Evolutionary conservation across 345 rosid genomes (phyloP).

Genomic region (Odontarrhena argentea): DNA sequence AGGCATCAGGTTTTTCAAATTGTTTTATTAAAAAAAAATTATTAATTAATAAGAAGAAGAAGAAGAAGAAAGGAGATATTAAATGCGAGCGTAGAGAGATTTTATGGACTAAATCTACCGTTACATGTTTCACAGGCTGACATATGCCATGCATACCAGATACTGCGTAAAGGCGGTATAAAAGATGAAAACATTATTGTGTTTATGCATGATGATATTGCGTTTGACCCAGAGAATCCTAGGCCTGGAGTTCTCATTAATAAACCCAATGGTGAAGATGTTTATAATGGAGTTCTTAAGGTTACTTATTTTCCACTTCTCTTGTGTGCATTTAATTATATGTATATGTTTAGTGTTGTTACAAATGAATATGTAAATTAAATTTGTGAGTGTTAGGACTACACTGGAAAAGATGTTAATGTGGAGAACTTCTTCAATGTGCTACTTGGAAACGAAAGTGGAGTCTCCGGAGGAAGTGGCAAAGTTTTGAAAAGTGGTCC

Average conservation of each 20-base stretch:
- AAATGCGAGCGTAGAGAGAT: neutral
- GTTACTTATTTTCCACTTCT: slow-evolving; percentile 31
- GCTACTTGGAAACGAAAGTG: slow-evolving; percentile 56
- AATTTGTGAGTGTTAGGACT: slow-evolving; percentile 49
- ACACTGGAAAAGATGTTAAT: slow-evolving; percentile 46
- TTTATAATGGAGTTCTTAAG: slow-evolving; percentile 71
- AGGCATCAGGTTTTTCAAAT: slow-evolving; percentile 66
- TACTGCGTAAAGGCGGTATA: slow-evolving; percentile 55
- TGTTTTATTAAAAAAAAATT: neutral
- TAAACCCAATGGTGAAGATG: slow-evolving; percentile 58
- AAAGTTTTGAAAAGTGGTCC: slow-evolving; percentile 65
- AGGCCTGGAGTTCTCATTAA: slow-evolving; percentile 68
- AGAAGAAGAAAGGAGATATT: too few species aligned
- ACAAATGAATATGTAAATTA: neutral
- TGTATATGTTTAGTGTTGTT: neutral
- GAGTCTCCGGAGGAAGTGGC: slow-evolving; percentile 65
- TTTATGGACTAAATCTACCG: neutral
- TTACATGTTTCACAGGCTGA: slow-evolving; percentile 53
- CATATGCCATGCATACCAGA: slow-evolving; percentile 75
- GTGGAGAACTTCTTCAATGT: slow-evolving; percentile 53
- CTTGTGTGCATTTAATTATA: neutral
- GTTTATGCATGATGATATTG: slow-evolving; percentile 84
- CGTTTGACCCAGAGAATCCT: slow-evolving; percentile 48
- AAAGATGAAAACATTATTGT: slow-evolving; percentile 74
- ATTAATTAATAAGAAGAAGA: too few species aligned